Conservation (phyloP, 2,329 filamentous ascomycete species). For the Fulvia fulva region DNA sequence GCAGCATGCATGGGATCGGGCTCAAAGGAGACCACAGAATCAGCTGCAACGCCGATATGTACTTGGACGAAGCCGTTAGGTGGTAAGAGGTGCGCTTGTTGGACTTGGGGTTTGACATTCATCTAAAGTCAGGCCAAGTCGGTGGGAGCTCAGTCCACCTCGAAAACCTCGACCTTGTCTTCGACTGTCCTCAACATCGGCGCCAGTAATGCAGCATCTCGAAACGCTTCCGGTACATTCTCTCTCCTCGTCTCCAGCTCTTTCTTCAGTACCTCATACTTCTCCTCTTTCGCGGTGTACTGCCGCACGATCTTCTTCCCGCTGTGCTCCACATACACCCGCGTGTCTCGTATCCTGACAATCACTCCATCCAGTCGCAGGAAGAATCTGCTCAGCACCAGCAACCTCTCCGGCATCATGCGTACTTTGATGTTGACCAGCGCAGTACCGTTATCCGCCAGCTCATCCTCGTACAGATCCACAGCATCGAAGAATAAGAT, state of each 20-base stretch:
- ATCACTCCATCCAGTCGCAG: slow-evolving; percentile 90
- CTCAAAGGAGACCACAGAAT: no score
- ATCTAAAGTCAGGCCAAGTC: no score
- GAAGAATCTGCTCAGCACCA: slow-evolving; percentile 82
- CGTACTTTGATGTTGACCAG: slow-evolving; percentile 85
- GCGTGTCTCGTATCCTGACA: slow-evolving; percentile 80
- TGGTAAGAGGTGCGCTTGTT: no score
- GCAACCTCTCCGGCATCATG: slow-evolving; percentile 84
- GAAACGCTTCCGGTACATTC: slow-evolving; percentile 70
- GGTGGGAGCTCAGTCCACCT: slow-evolving; percentile 21
- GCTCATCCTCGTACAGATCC: slow-evolving; percentile 92
- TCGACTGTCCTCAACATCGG: slow-evolving; percentile 68
- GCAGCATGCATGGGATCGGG: no score
- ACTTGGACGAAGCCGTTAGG: no score
- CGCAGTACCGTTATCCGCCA: slow-evolving; percentile 95
- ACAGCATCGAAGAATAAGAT: slow-evolving; percentile 97
- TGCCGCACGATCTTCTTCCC: slow-evolving; percentile 77
- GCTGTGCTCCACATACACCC: slow-evolving; percentile 86
- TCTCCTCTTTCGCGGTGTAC: slow-evolving; percentile 82
- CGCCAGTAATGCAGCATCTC: slow-evolving; percentile 74
- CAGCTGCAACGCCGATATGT: no score
- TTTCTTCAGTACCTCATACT: slow-evolving; percentile 69
- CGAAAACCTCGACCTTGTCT: slow-evolving; percentile 55
- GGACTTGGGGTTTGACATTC: neutral
- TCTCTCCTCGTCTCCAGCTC: slow-evolving; percentile 57